Evolutionary conservation across 2,329 filamentous ascomycete genomes (phyloP), one percentile per base, ranked within the genome.

Genomic region (Ascochyta fabae): DNA sequence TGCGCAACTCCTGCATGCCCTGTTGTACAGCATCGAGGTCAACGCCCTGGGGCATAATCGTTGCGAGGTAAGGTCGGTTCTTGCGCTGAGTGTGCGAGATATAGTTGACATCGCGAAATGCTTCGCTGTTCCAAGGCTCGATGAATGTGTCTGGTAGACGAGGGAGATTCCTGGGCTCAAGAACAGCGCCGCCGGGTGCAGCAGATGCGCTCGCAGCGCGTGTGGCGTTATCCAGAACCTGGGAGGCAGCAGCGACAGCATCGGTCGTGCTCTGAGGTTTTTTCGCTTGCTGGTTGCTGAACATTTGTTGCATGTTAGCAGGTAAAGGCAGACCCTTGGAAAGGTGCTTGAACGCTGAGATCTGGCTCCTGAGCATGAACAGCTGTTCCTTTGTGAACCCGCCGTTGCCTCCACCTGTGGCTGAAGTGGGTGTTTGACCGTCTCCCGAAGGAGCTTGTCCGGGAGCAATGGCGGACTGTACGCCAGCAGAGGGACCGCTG

Each of bases 261-360:
- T 81, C 78, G 5, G 72, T 59, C 1, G 73, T 62, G 23, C 61
- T 73, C 46, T 75, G 68, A 2, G 75, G 66, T 46, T 78, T 86
- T 64, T 88, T 87, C 7, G 88, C 84, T 44, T 88, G 86, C 54
- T 89, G 87, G 40, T 88, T 83, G 72, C 93, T 96, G 34, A 98
- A 87, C 44, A 90, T 86, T 69, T 94, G 90, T 72, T 96, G 92
- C 61, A 96, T 84, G 59, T 86, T 84, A 27, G 85, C 77, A 1
- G 94, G 92, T 3, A 98, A 86, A 0, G 92, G 89, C 13, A 89
- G 83, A 65, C 96, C 96, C 76, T 95, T 96, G 5, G 91, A 89
- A 4, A 99, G 82, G 63, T 92, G 84, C 77, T 96, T 96, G 78
- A 97, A 98, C 0, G 94, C 93, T 66, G 89, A 84, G 46, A 98